Evolutionary conservation across 805 yeast species (phyloP).

Genomic region (Wickerhamomyces sydowiorum): DNA sequence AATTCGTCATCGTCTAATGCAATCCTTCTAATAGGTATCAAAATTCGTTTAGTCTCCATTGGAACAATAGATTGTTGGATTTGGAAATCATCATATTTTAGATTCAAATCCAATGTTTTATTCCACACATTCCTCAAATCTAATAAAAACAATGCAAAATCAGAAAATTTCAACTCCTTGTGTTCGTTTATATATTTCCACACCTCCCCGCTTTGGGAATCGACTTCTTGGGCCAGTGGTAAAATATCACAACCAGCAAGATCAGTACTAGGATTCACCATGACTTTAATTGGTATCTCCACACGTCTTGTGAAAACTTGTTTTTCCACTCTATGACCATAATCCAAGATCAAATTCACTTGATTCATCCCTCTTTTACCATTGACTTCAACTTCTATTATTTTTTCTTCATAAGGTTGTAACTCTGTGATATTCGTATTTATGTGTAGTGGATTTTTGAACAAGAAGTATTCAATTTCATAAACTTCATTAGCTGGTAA

Average conservation of each 20-base stretch:
- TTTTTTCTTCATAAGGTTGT: slow-evolving; percentile 33
- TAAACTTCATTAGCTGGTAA: slow-evolving; percentile 59
- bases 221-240: slow-evolving; percentile 38
- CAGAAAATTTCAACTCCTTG: slow-evolving; percentile 23
- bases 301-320: slow-evolving; percentile 47
- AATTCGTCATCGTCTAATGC: slow-evolving; percentile 36
- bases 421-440: slow-evolving; percentile 17
- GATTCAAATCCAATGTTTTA: slow-evolving; percentile 37
- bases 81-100: slow-evolving; percentile 26
- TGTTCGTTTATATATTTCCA: slow-evolving; percentile 23
- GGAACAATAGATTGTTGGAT: slow-evolving; percentile 30
- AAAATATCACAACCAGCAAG: slow-evolving; percentile 71
- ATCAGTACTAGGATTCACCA: slow-evolving; percentile 71
- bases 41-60: slow-evolving; percentile 47
- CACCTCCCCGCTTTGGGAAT: slow-evolving; percentile 14
- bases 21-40: slow-evolving; percentile 65
- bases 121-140: slow-evolving; percentile 84
- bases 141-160: slow-evolving; percentile 58
- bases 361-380: slow-evolving; percentile 73
- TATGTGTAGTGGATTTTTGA: slow-evolving; percentile 53
- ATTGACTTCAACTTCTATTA: slow-evolving; percentile 49
- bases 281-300: slow-evolving; percentile 60
- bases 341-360: slow-evolving; percentile 61
- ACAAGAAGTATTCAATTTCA: slow-evolving; percentile 67
- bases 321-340: slow-evolving; percentile 37